These are phyloP conservation scores for Hibiscus syriacus DNA, from an alignment of 345 rosid species.

Conservation along the genomic window DNA sequence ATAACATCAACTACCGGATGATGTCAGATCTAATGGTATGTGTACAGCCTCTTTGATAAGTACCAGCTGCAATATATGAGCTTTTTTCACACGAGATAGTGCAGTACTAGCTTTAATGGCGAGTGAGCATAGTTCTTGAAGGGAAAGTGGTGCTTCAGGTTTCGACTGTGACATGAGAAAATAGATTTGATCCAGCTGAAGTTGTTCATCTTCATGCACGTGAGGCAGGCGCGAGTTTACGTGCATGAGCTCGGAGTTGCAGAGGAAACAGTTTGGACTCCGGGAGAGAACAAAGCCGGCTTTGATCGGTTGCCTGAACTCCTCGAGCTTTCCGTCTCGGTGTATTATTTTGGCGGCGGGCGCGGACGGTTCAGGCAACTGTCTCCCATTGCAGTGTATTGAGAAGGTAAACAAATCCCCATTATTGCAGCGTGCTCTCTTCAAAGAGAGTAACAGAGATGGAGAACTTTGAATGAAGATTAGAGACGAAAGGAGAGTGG, in stretches of 20 bases:
- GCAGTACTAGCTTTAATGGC: slow-evolving; percentile 40
- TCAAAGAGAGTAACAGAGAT: too few relatives aligned
- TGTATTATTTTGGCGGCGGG: too few relatives aligned
- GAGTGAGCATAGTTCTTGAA: slow-evolving; percentile 31
- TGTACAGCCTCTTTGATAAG: slow-evolving; percentile 6
- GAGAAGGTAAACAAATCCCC: too few relatives aligned
- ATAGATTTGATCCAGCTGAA: slow-evolving; percentile 36
- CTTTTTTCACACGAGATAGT: neutral
- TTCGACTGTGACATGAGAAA: slow-evolving; percentile 39
- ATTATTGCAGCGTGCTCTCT: too few relatives aligned
- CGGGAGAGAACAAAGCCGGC: slow-evolving; percentile 25
- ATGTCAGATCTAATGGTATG: neutral
- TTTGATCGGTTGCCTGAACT: too few relatives aligned
- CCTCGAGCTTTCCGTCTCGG: too few relatives aligned
- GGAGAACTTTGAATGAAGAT: too few relatives aligned
- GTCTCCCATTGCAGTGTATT: too few relatives aligned
- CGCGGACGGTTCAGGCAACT: too few relatives aligned
- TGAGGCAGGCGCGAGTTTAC: slow-evolving; percentile 21
- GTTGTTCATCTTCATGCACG: slow-evolving; percentile 25
- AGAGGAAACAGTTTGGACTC: slow-evolving; percentile 31
- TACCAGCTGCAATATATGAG: neutral
- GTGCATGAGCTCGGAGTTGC: slow-evolving; percentile 36
- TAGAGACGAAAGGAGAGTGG: too few relatives aligned
- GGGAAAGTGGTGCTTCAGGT: slow-evolving; percentile 20
- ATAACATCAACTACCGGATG: too few relatives aligned